Percentiles rank a stretch among this genome's conserved stretches.
Conservation (phyloP, 108 stramenopile genomes). For the Licmophora abbreviata region DNA sequence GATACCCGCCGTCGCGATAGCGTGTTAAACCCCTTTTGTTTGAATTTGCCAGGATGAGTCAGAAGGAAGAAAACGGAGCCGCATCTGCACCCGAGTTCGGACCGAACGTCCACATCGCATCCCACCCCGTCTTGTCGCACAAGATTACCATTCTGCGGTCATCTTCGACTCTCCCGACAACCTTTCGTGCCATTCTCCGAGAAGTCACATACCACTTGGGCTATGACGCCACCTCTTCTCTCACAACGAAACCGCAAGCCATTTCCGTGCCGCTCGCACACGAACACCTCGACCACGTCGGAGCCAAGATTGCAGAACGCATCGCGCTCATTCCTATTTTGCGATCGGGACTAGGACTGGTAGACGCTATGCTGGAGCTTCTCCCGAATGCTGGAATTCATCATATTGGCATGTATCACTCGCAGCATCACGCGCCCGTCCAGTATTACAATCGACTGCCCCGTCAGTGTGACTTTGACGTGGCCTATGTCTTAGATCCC, state of each 20-base stretch:
- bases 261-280: constrained; percentile 49
- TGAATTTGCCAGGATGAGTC: not conserved
- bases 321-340: constrained; percentile 92
- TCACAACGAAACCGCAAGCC: constrained; percentile 56
- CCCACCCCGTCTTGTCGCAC: constrained; percentile 69
- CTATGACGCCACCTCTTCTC: constrained; percentile 86
- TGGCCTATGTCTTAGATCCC: constrained; percentile 92
- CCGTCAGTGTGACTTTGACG: constrained; percentile 58
- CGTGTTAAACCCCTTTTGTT: not conserved
- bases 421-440: constrained; percentile 61
- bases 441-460: constrained; percentile 98
- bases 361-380: constrained; percentile 91
- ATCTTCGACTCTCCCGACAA: constrained; percentile 53
- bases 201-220: constrained; percentile 97
- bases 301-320: constrained; percentile 45
- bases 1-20: not conserved
- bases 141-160: constrained; percentile 76
- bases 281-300: constrained; percentile 46
- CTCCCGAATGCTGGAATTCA: constrained; percentile 88
- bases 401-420: constrained; percentile 97
- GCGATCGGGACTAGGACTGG: constrained; percentile 92
- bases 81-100: constrained; percentile 8
- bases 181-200: constrained; percentile 82
- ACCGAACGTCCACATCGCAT: constrained; percentile 47
- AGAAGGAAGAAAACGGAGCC: constrained; percentile 2